Percentiles rank a stretch among this genome's conserved stretches.
phyloP scores from a whole-genome alignment of 176 grass and related monocot species.

The Aegilops bicornis region DNA sequence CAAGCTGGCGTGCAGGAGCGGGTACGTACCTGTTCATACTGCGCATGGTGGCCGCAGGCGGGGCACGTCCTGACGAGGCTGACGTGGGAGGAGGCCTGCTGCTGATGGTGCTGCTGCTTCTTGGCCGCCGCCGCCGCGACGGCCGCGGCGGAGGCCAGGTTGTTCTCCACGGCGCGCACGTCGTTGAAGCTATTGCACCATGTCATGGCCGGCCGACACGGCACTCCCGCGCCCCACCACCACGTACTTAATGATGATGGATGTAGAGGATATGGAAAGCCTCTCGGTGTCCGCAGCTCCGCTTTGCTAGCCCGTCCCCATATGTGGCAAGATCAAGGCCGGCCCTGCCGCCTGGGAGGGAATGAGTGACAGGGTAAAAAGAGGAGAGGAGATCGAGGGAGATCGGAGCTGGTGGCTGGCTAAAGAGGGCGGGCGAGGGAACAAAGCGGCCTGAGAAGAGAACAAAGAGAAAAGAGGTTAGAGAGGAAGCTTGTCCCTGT shows the following conservation, averaged over 20 bases:
- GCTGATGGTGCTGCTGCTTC: constrained; percentile 37
- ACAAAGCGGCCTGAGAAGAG: constrained; percentile 58
- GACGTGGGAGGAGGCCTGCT: constrained; percentile 35
- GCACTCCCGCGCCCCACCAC: background rate
- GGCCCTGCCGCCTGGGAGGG: constrained; percentile 8
- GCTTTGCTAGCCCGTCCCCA: constrained; percentile 39
- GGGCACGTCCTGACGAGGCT: constrained; percentile 76
- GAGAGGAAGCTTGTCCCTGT: constrained; percentile 75
- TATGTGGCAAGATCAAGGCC: constrained; percentile 38
- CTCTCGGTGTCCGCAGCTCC: background rate
- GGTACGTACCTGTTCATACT: constrained; percentile 54
- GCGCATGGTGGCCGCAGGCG: constrained; percentile 71
- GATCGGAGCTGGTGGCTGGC: background rate
- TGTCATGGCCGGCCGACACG: constrained; percentile 49
- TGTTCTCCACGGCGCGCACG: constrained; percentile 68
- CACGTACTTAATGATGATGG: background rate
- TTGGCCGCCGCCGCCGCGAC: constrained; percentile 28
- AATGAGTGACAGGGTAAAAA: constrained; percentile 36
- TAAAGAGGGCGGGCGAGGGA: constrained; percentile 40
- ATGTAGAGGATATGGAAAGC: constrained; percentile 15
- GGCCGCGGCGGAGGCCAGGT: constrained; percentile 46
- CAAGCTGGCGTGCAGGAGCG: background rate
- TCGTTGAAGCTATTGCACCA: constrained; percentile 87
- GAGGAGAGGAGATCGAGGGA: constrained; percentile 19
- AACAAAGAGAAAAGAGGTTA: constrained; percentile 67